Conservation (phyloP, 805 yeast genomes). For the Brettanomyces sp. region DNA sequence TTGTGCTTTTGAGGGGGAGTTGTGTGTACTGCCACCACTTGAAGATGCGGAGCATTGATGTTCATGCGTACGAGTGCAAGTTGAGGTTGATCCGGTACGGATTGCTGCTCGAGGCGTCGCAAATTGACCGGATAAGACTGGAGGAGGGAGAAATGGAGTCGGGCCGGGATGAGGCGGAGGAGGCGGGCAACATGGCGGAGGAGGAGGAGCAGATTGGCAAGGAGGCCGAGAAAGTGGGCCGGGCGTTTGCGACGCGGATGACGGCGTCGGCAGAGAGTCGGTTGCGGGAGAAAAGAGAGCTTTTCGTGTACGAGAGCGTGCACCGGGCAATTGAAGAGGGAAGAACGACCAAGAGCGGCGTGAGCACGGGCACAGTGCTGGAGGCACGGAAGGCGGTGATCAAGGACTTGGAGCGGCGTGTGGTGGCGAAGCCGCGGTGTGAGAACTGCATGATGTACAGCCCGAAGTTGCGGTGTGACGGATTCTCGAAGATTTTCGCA, state of each 20-base stretch:
- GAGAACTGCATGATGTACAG: conserved; percentile 95
- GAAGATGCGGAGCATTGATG: conserved; percentile 58
- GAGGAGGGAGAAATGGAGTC: conserved; percentile 21
- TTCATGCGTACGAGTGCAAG: conserved; percentile 70
- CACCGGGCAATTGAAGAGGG: conserved; percentile 71
- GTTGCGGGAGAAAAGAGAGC: conserved; percentile 50
- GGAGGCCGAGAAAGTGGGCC: background rate
- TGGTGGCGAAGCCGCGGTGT: conserved; percentile 77
- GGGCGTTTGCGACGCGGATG: background rate
- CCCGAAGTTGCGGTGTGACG: conserved; percentile 92
- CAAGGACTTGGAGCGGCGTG: conserved; percentile 64
- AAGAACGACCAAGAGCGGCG: conserved; percentile 54
- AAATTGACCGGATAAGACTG: conserved; percentile 51
- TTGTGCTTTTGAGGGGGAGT: conserved; percentile 68
- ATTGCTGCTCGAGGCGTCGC: conserved; percentile 65
- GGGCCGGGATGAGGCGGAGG: conserved; percentile 33
- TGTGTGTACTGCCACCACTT: conserved; percentile 90
- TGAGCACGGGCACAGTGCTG: conserved; percentile 72
- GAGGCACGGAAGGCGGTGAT: conserved; percentile 75
- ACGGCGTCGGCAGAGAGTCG: conserved; percentile 24
- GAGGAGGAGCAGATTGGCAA: conserved; percentile 30
- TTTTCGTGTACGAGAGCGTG: conserved; percentile 63
- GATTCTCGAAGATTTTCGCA: conserved; percentile 86
- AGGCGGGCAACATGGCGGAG: conserved; percentile 22
- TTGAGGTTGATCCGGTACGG: conserved; percentile 82